Percentiles rank a stretch among this genome's conserved stretches.
These are phyloP conservation scores for Septoria linicola DNA, from an alignment of 2,329 filamentous ascomycete species.

Conservation along the genomic window DNA sequence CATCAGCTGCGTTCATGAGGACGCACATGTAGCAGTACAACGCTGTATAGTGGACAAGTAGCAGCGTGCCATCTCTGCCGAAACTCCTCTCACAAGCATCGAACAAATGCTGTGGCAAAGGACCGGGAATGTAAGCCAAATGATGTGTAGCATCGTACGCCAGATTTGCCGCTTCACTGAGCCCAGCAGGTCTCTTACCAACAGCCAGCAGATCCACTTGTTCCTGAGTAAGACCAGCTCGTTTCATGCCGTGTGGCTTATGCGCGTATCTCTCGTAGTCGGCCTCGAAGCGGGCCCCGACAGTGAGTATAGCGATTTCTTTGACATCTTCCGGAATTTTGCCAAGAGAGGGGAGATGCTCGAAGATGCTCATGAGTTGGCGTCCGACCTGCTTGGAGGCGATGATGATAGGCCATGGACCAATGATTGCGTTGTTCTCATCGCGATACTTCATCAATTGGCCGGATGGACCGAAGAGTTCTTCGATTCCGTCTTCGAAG, in stretches of 20 bases:
- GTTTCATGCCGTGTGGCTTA: conserved; percentile 19
- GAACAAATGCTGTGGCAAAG: conserved; percentile 22
- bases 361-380: conserved; percentile 3
- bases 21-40: conserved; percentile 29
- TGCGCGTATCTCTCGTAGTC: conserved; percentile 30
- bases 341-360: conserved; percentile 12
- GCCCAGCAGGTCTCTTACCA: conserved; percentile 23
- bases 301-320: conserved; percentile 28
- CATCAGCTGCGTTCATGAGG: conserved; percentile 28
- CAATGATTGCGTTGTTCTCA: conserved; percentile 16
- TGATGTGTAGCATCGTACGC: conserved; percentile 28
- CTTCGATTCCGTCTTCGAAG: conserved; percentile 1
- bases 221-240: conserved; percentile 12
- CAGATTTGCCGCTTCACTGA: conserved; percentile 20
- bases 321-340: conserved; percentile 24
- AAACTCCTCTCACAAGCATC: conserved; percentile 22
- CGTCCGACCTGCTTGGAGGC: conserved; percentile 20
- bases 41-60: conserved; percentile 27
- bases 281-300: conserved; percentile 24
- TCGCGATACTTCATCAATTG: conserved; percentile 15
- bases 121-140: conserved; percentile 20
- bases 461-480: conserved; percentile 12
- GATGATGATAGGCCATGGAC: conserved; percentile 25
- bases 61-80: conserved; percentile 26
- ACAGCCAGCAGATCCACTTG: conserved; percentile 14